Evolutionary conservation across 2,329 filamentous ascomycete genomes (phyloP).

Genomic region (Ophiostoma tasmaniense): DNA sequence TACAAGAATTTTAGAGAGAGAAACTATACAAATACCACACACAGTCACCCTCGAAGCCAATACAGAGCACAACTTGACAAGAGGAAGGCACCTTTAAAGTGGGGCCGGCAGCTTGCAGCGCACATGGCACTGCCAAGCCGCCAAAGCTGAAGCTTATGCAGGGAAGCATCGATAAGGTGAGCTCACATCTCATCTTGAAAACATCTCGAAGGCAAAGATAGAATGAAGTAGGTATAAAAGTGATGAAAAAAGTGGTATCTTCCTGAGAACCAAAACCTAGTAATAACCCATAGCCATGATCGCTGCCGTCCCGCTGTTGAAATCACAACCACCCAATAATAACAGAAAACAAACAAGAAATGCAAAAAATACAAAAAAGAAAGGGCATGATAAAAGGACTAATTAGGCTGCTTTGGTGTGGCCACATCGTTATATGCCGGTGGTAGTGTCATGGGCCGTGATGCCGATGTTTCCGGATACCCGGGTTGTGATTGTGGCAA

Average conservation of each 20-base stretch:
- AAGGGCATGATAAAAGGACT: neutral
- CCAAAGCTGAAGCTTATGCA: neutral
- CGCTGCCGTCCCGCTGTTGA: neutral
- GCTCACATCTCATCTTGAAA: neutral
- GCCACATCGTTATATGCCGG: conserved; percentile 11
- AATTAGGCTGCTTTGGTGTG: neutral
- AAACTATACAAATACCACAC: too few species aligned
- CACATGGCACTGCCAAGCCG: neutral
- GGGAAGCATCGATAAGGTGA: neutral
- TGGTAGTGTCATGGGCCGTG: neutral
- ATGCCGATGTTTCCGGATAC: neutral
- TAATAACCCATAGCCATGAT: neutral
- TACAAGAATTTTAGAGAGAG: too few species aligned
- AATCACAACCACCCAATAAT: neutral
- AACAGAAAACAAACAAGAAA: neutral
- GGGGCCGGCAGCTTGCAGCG: neutral
- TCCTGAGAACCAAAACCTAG: neutral
- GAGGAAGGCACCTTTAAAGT: neutral
- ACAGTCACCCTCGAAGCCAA: too few species aligned
- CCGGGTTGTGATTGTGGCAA: neutral
- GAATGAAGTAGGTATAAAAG: too few species aligned
- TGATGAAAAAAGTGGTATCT: too few species aligned
- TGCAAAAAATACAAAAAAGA: neutral
- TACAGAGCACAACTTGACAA: neutral
- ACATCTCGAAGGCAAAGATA: neutral